Base-by-base conservation (phyloP, 139 green algal genomes). In the Coelastrella sp. region DNA sequence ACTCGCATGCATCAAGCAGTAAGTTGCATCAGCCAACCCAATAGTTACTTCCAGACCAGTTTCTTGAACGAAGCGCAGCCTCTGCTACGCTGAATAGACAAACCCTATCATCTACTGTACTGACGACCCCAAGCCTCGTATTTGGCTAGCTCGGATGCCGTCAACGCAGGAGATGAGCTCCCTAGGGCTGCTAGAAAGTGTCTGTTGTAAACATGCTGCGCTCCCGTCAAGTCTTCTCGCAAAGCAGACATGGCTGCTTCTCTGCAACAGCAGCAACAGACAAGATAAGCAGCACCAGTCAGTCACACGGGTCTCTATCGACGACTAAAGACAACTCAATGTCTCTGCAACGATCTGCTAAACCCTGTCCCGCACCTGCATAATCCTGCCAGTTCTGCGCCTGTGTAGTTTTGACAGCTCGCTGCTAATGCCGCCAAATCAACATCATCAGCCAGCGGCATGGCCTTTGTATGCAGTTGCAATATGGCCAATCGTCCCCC, bases 181-280 rank as follows among this genome's bases (percentile, higher is more conserved):
- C n/a, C 43, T 59, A 86, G 66, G 7, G 93, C 92, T 1, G 73
- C 72, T 4, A 34, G 19, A 48, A 96, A 94, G 85, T 96, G 93
- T 8, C 85, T 71, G 0, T 32, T 79, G 2, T 40, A 60, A n/a
- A 96, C 91, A 3, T 85, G 38, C 2, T 35, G 17, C 1, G 90
- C 93, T 40, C 85, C 40, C 53, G 91, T 19, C 13, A 96, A 7
- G 51, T 95, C 91, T 67, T 98, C 95, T 0, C 96, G 83, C 30
- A 98, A 64, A 0, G 96, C 95, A 15, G 87, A 74, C 79, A 98
- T 86, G 2, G 95, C 94, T 7, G 96, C 96, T 80, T 98, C 96
- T 8, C 92, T 87, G 79, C 86, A 91, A 34, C 91, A 35, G 64
- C 25, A 92, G 51, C 21, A 35, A 90, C 87, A 35, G 83, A 11